Evolutionary conservation across 2,329 filamentous ascomycete species (phyloP), one percentile per base, ranked within the genome.

Genomic region (Eutypa lata): DNA sequence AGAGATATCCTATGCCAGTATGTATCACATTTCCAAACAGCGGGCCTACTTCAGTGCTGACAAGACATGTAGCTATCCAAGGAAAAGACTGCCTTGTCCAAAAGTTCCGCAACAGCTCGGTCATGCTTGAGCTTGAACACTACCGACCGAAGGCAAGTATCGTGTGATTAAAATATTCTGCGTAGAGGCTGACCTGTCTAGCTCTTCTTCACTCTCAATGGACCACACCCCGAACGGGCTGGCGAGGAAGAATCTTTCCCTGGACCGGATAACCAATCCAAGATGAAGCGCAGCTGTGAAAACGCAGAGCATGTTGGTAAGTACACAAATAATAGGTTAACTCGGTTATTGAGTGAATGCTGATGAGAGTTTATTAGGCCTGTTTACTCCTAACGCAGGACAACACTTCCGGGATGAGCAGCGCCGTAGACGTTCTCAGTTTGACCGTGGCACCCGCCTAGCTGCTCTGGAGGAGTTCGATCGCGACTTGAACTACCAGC

Each of bases 91-190:
- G 90, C 58, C 79, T 97, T 0, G 84, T 97, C 7, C 89, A 95
- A 69, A 97, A 97, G 68, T 99, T 99, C 66, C 87, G 94, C 35
- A 99, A 99, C 74, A 96, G 91, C 38, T 93, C 91, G 0, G 91
- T 99, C 28, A 97, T 97, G 91, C 78, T 93, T 1, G 92, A 97
- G 71, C 82, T 86, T 11, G 78, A 84, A 1, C 85, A 88, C 49
- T 96, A 91, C 64, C 86, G 91, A 1, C 94, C 94, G 1, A 95
- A 95, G 79, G 88, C 91, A 69, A 60, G 67, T 54, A 5, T 7
- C 6, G 18, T 5, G 26, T 2, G 1, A 8, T 47, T 33, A 61
- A 18, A 18, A 48, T 0, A 13, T 7, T 16, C 24, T 46, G 19
- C 14, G 11, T 47, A 16, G 43, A 47, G 26, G 28, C 61, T 67